These are phyloP conservation scores for Trametes pubescens DNA, from an alignment of 1,284 basidiomycete species.

Conservation along the genomic window DNA sequence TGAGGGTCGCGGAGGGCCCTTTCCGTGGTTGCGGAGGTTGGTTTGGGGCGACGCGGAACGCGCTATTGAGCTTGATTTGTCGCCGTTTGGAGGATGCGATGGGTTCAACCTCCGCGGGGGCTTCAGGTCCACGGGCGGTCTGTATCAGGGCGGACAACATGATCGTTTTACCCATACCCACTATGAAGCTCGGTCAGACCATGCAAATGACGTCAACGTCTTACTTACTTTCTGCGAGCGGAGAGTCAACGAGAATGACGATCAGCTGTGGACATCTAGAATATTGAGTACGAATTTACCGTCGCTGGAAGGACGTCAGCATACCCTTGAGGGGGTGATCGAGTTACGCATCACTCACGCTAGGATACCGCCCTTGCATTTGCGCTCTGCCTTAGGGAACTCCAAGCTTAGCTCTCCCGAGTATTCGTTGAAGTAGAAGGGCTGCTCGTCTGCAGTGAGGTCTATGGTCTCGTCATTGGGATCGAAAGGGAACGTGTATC, in stretches of 20 bases:
- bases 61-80: constrained; percentile 68
- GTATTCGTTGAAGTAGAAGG: constrained; percentile 91
- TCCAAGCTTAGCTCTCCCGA: constrained; percentile 94
- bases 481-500: constrained; percentile 74
- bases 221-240: constrained; percentile 55
- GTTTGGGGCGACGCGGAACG: constrained; percentile 56
- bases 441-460: constrained; percentile 70
- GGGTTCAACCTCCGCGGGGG: constrained; percentile 40
- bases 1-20: constrained; percentile 73
- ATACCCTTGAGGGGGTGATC: background rate
- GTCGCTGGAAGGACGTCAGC: constrained; percentile 33
- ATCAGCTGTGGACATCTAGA: background rate
- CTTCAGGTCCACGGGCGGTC: constrained; percentile 65
- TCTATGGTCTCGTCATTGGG: constrained; percentile 66
- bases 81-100: constrained; percentile 50
- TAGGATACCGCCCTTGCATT: constrained; percentile 86
- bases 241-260: background rate
- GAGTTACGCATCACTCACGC: constrained; percentile 63
- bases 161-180: constrained; percentile 98
- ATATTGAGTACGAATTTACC: constrained; percentile 30
- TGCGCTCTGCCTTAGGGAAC: constrained; percentile 85
- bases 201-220: background rate
- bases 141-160: constrained; percentile 95
- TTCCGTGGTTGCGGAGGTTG: constrained; percentile 34
- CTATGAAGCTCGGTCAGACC: constrained; percentile 43